Evolutionary conservation across 2,329 filamentous ascomycete genomes (phyloP).

Genomic region (Ascochyta koolunga): DNA sequence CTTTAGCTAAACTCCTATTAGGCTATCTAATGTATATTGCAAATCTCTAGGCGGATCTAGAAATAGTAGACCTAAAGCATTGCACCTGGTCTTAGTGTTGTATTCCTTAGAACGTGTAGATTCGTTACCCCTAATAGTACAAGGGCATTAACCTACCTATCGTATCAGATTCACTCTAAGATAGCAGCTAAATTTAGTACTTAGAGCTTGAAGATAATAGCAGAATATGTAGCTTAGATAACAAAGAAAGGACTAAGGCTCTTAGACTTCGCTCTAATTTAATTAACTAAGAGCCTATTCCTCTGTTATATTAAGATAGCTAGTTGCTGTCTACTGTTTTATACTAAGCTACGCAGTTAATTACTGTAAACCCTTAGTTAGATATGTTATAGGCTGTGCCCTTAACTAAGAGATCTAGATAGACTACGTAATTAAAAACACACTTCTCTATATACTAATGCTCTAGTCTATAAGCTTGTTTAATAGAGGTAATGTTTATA

Average conservation of each 20-base stretch:
- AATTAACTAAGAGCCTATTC: background rate
- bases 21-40: too few species aligned
- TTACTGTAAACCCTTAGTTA: too few species aligned
- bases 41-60: too few species aligned
- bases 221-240: background rate
- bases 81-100: constrained; percentile 1
- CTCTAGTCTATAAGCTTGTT: background rate
- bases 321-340: background rate
- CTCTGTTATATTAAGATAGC: background rate
- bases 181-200: background rate
- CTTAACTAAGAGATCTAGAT: background rate
- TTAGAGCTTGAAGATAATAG: background rate
- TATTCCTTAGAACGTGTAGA: constrained; percentile 9
- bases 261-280: background rate
- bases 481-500: background rate
- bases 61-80: too few species aligned
- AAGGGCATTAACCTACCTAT: background rate
- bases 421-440: background rate
- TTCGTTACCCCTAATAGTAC: constrained; percentile 3
- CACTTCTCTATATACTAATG: background rate
- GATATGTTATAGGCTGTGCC: background rate
- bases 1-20: too few species aligned
- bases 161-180: background rate
- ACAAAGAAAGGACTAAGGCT: background rate
- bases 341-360: background rate